Evolutionary conservation across 495 filamentous ascomycete species (phyloP), one percentile per base, ranked within the genome.

Genomic region (Rostrohypoxylon terebratum): DNA sequence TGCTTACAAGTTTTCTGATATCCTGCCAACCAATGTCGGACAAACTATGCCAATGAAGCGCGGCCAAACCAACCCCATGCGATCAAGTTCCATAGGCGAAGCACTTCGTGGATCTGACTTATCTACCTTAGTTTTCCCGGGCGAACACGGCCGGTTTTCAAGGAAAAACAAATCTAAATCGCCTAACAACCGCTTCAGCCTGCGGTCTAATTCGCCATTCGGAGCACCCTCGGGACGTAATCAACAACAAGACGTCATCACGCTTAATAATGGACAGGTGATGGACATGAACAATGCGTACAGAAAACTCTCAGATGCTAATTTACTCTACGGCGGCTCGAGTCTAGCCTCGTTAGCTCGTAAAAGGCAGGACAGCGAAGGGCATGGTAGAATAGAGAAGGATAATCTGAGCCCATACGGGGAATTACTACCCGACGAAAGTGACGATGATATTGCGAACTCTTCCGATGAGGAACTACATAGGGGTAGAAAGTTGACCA

Each of bases 341-440:
- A 84, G 75, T 25, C 77, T 92, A 10, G 82, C 87, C 7, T 81
- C 81, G 31, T 80, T 90, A 18, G 82, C 83, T n/a, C 74, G 74
- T 77, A 88, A 84, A 68, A 78, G 65, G 66, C 70, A 77, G 18
- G 79, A 82, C 25, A 79, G 79, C 57, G 79, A 81, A 16, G 86
- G 82, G 0, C 87, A 84, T 36, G 87, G 87, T 59, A 87, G 93
- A 50, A 78, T 97, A 64, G 85, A 89, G 61, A 95, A 93, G 77
- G 93, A 95, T 74, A 88, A 92, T 58, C 81, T 88, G 11, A 77
- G 82, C 48, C 83, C 83, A 54, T 90, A 92, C 67, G 88, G 87
- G 16, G 91, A 89, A 42, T 79, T 89, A 59, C 77, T 83, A 16
- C 77, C 82, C 4, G 85, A 84, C 40, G 86, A 87, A 36, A 87